Base-by-base conservation (phyloP, 441 rosid species). In the Adansonia rubrostipa region DNA sequence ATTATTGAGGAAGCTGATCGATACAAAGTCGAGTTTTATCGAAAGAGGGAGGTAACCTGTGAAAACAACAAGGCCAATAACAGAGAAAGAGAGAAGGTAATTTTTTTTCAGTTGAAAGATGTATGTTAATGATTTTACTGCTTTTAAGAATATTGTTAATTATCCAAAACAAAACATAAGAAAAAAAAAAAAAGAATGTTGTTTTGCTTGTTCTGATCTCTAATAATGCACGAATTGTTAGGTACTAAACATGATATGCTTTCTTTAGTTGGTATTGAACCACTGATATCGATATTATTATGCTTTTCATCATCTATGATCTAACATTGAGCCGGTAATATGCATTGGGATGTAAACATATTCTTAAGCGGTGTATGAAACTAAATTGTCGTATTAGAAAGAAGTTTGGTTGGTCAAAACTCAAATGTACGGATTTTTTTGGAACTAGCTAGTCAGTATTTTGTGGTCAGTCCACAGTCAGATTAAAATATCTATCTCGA, bases 41-140 rank as follows among this genome's bases (percentile, higher is more conserved):
- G 75, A 82, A 91, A 92, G 85, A 85, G 90, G 77, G 88, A 85
- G 57, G 53, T 89, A 5, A 65, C 88, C 54, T 86, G 89, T 74
- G 90, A 92, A 80, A 88, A 83, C 81, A 92, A 89, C 80, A 91
- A 92, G 80, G 71, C 80, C 62, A 78, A 82, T 72, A 91, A 90
- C 85, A 86, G 98, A 68, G 98, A 91, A 81, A 90, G 79, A 75
- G 96, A 94, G 87, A 90, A 90, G 97, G 97, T 90, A 47, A 73
- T 54, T 14, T 24, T 48, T 13, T 61, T 62, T 11, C 3, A 9
- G n/a, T 50, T 50, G 53, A 40, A 70, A 50, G 58, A 13, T 50
- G 19, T 50, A 50, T 69, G 6, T 10, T 68, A 68, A 20, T 65
- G 13, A 14, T 65, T 40, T n/a, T 36, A n/a, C 50, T 36, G 11